Evolutionary conservation across 768 basidiomycete species (phyloP).

Genomic region (Thelephora aurantiotincta): DNA sequence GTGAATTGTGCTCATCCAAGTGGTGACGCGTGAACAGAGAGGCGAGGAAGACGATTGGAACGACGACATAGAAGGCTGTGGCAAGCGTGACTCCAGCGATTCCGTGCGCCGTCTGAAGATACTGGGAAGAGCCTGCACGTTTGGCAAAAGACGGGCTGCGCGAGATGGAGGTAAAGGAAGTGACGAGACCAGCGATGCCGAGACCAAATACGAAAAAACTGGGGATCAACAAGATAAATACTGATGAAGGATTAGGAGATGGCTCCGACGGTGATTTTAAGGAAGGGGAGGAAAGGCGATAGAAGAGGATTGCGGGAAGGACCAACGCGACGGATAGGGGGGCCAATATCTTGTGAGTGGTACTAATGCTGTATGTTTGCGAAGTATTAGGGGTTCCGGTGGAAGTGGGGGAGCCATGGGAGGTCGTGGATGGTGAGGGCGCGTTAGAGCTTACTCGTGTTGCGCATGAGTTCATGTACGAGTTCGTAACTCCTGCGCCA

Average conservation of each 20-base stretch:
- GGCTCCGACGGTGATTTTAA: constrained; percentile 11
- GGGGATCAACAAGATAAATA: constrained; percentile 25
- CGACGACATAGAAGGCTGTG: constrained; percentile 38
- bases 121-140: constrained; percentile 14
- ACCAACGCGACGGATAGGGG: constrained; percentile 34
- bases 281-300: constrained; percentile 27
- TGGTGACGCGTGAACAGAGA: constrained; percentile 10
- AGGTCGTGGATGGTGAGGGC: background rate
- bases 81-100: constrained; percentile 54
- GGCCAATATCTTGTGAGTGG: constrained; percentile 30
- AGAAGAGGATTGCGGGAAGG: constrained; percentile 26
- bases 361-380: constrained; percentile 25
- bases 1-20: background rate
- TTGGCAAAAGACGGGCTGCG: constrained; percentile 17
- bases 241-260: constrained; percentile 14
- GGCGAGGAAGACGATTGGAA: constrained; percentile 27
- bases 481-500: constrained; percentile 50
- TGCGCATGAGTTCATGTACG: constrained; percentile 51
- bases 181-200: constrained; percentile 48
- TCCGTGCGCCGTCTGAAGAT: constrained; percentile 49
- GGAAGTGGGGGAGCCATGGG: constrained; percentile 6
- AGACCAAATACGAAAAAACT: constrained; percentile 37
- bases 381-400: constrained; percentile 9
- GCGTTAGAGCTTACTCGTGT: constrained; percentile 15
- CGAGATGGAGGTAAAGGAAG: constrained; percentile 45